Evolutionary conservation across 31 red algal species (phyloP).

Genomic region (Odonthalia washingtoniensis): DNA sequence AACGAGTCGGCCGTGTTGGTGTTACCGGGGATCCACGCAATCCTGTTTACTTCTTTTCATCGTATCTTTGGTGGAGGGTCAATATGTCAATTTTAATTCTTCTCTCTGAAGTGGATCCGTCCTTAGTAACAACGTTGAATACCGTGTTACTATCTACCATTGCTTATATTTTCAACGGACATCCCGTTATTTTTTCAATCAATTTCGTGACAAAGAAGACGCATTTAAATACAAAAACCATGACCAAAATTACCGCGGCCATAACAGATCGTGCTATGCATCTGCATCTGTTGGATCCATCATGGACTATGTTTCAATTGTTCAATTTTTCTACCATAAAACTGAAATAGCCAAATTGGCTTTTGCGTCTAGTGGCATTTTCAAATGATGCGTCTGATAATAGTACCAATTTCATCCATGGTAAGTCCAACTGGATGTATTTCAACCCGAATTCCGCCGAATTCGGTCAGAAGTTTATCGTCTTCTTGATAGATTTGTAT

Average conservation of each 20-base stretch:
- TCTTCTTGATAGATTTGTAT: background rate
- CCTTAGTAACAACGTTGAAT: slow-evolving; percentile 10
- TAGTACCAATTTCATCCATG: no score
- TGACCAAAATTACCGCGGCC: slow-evolving; percentile 21
- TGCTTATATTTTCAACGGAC: background rate
- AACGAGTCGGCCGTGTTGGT: slow-evolving; percentile 6
- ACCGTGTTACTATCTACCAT: slow-evolving; percentile 17
- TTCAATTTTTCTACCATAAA: background rate
- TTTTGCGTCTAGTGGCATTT: no score
- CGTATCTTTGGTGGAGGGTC: slow-evolving; percentile 11
- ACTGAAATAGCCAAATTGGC: background rate
- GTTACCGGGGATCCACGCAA: slow-evolving; percentile 14
- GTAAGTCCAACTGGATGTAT: background rate
- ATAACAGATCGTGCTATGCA: slow-evolving; percentile 24
- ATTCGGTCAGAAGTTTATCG: background rate
- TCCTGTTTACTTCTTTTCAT: background rate
- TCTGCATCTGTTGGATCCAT: no score
- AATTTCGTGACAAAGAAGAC: background rate
- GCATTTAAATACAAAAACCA: slow-evolving; percentile 21
- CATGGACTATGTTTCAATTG: background rate
- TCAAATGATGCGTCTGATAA: no score
- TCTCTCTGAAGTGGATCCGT: slow-evolving; percentile 4
- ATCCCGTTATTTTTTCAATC: background rate
- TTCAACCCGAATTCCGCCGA: background rate
- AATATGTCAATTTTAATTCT: slow-evolving; percentile 11